phyloP scores from a whole-genome alignment of 139 green algal species.

The Chlamydomonas incerta region DNA sequence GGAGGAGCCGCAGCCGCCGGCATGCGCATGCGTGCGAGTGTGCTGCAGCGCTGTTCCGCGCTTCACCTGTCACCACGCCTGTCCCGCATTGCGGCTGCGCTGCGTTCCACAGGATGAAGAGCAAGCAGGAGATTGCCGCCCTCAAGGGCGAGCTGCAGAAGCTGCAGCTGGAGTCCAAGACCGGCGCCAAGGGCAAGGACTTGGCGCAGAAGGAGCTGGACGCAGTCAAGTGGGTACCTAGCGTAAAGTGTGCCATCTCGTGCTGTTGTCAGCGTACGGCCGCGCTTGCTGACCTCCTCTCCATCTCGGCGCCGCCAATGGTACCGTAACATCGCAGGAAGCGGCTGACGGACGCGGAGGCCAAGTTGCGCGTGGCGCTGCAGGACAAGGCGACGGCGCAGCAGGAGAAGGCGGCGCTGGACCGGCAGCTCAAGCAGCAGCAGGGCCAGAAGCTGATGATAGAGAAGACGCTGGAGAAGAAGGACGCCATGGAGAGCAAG shows the following conservation, averaged over 20 bases:
- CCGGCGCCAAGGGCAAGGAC: conserved; percentile 74
- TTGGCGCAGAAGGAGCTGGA: conserved; percentile 80
- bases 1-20: too few relatives aligned
- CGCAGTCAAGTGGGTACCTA: conserved; percentile 66
- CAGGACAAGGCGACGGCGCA: conserved; percentile 70
- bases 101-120: not conserved
- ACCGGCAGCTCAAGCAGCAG: conserved; percentile 84
- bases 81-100: too few relatives aligned
- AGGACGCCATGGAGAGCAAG: conserved; percentile 71
- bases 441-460: conserved; percentile 71
- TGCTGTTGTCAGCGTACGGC: too few relatives aligned
- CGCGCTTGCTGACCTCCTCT: too few relatives aligned
- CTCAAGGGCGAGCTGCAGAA: conserved; percentile 68
- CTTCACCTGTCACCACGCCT: too few relatives aligned
- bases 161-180: conserved; percentile 77
- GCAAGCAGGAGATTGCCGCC: conserved; percentile 76
- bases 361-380: conserved; percentile 73
- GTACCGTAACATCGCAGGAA: conserved; percentile 63
- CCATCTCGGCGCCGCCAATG: too few relatives aligned
- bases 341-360: conserved; percentile 71
- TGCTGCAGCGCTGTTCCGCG: too few relatives aligned
- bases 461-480: conserved; percentile 78
- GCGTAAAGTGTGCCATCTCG: too few relatives aligned
- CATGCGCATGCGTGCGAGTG: too few relatives aligned
- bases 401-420: conserved; percentile 81